phyloP scores from a whole-genome alignment of 2,329 filamentous ascomycete species.

The Aureobasidium sp. region DNA sequence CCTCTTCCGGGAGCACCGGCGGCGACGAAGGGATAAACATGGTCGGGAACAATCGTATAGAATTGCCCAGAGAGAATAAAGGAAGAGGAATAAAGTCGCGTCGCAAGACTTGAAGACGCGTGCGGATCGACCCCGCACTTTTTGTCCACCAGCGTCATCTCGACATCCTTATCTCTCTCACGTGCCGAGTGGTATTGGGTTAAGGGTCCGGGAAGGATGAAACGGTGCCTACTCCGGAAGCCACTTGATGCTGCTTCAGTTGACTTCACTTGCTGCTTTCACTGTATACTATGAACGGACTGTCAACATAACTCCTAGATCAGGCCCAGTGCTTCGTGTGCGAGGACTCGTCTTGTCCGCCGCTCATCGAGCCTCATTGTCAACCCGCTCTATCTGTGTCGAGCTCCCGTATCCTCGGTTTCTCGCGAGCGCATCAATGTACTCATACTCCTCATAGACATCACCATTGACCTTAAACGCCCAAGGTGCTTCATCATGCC shows the following conservation, averaged over 20 bases:
- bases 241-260: not conserved
- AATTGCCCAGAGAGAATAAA: not conserved
- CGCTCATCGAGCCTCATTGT: not conserved
- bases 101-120: not conserved
- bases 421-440: not conserved
- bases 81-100: not conserved
- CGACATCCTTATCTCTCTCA: not conserved
- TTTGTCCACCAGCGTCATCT: not conserved
- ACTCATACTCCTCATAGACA: not conserved
- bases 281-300: not conserved
- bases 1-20: slow-evolving; percentile 6
- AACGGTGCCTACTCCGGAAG: not conserved
- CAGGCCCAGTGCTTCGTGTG: too few species aligned
- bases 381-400: not conserved
- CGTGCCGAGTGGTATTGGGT: not conserved
- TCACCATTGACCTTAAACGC: not conserved
- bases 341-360: too few species aligned
- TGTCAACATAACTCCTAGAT: not conserved
- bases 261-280: not conserved
- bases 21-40: slow-evolving; percentile 14
- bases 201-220: not conserved
- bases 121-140: not conserved
- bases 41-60: not conserved
- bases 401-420: not conserved
- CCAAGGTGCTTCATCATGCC: not conserved